phyloP scores from a whole-genome alignment of 345 rosid genomes.

The Brassica incana region DNA sequence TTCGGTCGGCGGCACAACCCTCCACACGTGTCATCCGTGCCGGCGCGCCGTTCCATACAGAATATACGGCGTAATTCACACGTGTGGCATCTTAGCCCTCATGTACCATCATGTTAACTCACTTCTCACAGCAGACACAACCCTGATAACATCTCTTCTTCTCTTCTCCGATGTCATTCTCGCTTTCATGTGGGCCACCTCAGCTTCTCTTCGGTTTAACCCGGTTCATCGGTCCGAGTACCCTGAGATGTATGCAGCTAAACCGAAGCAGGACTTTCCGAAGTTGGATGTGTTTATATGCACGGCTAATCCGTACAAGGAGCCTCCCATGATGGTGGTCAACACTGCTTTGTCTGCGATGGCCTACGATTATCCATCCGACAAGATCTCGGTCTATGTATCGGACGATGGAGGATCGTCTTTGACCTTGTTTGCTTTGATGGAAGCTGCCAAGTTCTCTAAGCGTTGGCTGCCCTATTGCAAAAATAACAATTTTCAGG shows the following conservation, averaged over 20 bases:
- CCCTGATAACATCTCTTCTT: slow-evolving; percentile 29
- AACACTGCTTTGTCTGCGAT: slow-evolving; percentile 76
- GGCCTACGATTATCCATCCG: slow-evolving; percentile 75
- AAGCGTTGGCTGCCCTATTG: slow-evolving; percentile 74
- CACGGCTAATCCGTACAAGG: slow-evolving; percentile 90
- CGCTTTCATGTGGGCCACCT: slow-evolving; percentile 63
- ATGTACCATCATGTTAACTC: slow-evolving; percentile 49
- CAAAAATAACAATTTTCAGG: slow-evolving; percentile 42
- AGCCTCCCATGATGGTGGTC: slow-evolving; percentile 71
- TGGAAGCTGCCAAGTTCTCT: slow-evolving; percentile 77
- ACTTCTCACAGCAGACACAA: slow-evolving; percentile 40
- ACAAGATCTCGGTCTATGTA: slow-evolving; percentile 66
- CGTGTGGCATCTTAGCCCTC: slow-evolving; percentile 52
- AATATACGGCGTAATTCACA: slow-evolving; percentile 49
- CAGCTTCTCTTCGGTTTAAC: slow-evolving; percentile 43
- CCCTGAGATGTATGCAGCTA: slow-evolving; percentile 46
- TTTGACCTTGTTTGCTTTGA: slow-evolving; percentile 68
- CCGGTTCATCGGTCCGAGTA: slow-evolving; percentile 48
- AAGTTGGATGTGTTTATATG: slow-evolving; percentile 71
- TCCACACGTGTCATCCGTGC: slow-evolving; percentile 44
- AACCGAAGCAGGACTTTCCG: slow-evolving; percentile 48
- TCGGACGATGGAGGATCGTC: slow-evolving; percentile 87
- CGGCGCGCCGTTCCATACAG: slow-evolving; percentile 49
- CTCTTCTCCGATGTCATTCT: slow-evolving; percentile 58
- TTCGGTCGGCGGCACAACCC: slow-evolving; percentile 34